Base-by-base conservation (phyloP, 2,329 filamentous ascomycete species). In the Leptosphaerulina australis region DNA sequence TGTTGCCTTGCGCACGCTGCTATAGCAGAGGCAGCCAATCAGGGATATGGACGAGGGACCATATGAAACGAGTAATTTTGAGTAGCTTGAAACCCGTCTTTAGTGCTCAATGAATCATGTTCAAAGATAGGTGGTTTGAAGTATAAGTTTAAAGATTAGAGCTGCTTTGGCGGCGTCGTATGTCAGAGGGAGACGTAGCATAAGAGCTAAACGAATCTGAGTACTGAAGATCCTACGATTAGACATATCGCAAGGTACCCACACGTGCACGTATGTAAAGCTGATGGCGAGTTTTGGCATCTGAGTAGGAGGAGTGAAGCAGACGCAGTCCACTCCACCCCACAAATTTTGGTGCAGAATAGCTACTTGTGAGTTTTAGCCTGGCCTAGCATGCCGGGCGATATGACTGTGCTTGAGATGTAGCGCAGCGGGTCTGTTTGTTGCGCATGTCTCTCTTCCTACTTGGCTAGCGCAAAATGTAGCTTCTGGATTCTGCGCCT, bases 281-380 rank as follows among this genome's bases (percentile, higher is more conserved):
- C 62, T 66, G 62, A 66, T 29, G 17, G 24, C 14, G 14, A 29
- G 8, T 29, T 29, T 17, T 39, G 36, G 22, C 36, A 17, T 7
- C 24, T 20, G 24, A 20, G 14, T 25, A 39, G 29, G 36, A 28
- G 24, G 24, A 25, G 24, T 21, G 29, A 15, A 29, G 25, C 24
- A 29, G 21, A 11, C 10, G 8, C 11, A 11, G 18, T 20, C 15
- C 36, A 39, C 35, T 21, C 14, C 35, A 24, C 35, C n/a, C 14
- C 21, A 25, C 26, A 26, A 14, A 22, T 22, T 15, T 21, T 18
- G 15, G 17, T 26, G n/a, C 8, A 38, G 21, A n/a, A 38, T 20
- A 25, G n/a, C 22, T n/a, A n/a, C n/a, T n/a, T n/a, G n/a, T n/a
- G n/a, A n/a, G n/a, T n/a, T n/a, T 21, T 39, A 29, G 12, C 24